phyloP scores from a whole-genome alignment of 2,329 filamentous ascomycete species.

The Talaromyces verruculosus region DNA sequence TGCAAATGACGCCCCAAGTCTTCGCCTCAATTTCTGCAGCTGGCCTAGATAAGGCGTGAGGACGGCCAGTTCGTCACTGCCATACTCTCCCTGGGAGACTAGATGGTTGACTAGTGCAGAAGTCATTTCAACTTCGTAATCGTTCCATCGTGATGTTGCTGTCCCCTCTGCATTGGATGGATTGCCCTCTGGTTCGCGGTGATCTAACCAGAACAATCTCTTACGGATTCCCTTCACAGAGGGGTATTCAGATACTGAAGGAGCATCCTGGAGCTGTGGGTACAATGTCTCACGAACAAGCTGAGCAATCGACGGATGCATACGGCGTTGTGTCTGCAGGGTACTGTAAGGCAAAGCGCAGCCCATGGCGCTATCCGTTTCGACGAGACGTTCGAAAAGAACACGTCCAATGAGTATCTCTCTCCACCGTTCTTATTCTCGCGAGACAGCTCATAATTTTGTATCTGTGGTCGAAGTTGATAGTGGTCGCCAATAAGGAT shows the following conservation, averaged over 20 bases:
- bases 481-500: slow-evolving; percentile 49
- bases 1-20: slow-evolving; percentile 51
- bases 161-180: slow-evolving; percentile 28
- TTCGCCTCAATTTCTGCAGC: slow-evolving; percentile 47
- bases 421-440: slow-evolving; percentile 36
- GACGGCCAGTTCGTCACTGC: slow-evolving; percentile 63
- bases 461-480: slow-evolving; percentile 45
- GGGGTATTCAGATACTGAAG: slow-evolving; percentile 38
- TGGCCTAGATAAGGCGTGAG: slow-evolving; percentile 63
- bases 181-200: slow-evolving; percentile 43
- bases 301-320: slow-evolving; percentile 62
- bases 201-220: slow-evolving; percentile 56
- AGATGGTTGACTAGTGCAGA: slow-evolving; percentile 64
- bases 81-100: slow-evolving; percentile 63
- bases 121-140: slow-evolving; percentile 63
- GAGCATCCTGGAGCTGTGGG: slow-evolving; percentile 54
- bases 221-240: slow-evolving; percentile 50
- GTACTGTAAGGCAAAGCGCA: slow-evolving; percentile 39
- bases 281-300: slow-evolving; percentile 62
- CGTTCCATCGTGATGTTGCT: slow-evolving; percentile 50
- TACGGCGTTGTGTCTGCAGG: slow-evolving; percentile 62
- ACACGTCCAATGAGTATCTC: slow-evolving; percentile 50
- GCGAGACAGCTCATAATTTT: slow-evolving; percentile 38
- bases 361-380: slow-evolving; percentile 24
- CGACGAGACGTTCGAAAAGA: slow-evolving; percentile 55